These are phyloP conservation scores for Colletotrichum sp. DNA, from an alignment of 2,329 filamentous ascomycete species.

Conservation along the genomic window DNA sequence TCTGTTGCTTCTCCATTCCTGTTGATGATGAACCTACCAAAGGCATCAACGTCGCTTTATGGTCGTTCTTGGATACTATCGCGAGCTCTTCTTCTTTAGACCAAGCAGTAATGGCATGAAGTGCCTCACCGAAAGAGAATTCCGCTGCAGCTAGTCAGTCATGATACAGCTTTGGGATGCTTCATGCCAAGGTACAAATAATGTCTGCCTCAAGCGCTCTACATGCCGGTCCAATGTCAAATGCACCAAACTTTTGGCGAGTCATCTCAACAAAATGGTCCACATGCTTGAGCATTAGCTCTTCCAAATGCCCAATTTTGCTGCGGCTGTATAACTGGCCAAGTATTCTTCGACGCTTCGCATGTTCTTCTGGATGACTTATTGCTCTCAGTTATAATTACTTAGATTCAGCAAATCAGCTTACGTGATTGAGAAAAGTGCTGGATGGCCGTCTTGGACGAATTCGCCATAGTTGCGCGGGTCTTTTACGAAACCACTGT, in stretches of 20 bases:
- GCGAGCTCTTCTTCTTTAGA: constrained; percentile 22
- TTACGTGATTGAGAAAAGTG: constrained; percentile 32
- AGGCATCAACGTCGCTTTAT: constrained; percentile 33
- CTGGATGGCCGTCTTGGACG: constrained; percentile 30
- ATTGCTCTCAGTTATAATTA: neutral
- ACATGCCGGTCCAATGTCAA: neutral
- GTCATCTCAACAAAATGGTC: constrained; percentile 16
- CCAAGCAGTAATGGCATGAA: constrained; percentile 28
- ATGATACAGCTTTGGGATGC: rapidly evolving
- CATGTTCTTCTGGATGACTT: constrained; percentile 29
- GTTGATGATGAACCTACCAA: constrained; percentile 16
- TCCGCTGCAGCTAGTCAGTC: constrained; percentile 20
- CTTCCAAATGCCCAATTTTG: constrained; percentile 29
- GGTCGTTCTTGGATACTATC: constrained; percentile 32
- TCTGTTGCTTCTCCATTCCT: neutral
- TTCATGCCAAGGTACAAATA: neutral
- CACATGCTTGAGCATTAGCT: constrained; percentile 27
- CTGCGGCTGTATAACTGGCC: constrained; percentile 31
- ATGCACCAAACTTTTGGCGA: neutral
- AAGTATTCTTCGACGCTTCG: constrained; percentile 31
- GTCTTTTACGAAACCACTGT: constrained; percentile 29
- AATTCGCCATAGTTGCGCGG: constrained; percentile 31
- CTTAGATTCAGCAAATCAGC: neutral
- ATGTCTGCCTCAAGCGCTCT: constrained; percentile 3
- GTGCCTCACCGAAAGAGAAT: constrained; percentile 29